Conservation (phyloP, 805 yeast genomes). For the Komagataella mondaviorum region DNA sequence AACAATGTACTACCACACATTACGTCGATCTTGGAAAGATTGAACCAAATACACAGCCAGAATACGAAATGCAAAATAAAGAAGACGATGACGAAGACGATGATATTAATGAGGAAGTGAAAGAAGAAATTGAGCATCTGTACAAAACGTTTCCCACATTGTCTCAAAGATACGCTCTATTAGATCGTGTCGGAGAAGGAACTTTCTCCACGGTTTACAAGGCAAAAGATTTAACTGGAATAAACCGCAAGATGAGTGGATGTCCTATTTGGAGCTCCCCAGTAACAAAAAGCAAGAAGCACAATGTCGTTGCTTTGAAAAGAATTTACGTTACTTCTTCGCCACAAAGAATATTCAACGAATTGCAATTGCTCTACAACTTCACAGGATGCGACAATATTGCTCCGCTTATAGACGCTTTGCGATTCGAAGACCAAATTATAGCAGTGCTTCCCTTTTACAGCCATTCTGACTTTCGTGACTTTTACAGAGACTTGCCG, state of each 20-base stretch:
- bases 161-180: slow-evolving; percentile 20
- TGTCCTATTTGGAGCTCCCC: slow-evolving; percentile 16
- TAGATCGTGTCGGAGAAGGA: slow-evolving; percentile 61
- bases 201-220: slow-evolving; percentile 68
- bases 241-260: slow-evolving; percentile 11
- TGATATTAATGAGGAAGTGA: slow-evolving; percentile 13
- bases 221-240: slow-evolving; percentile 26
- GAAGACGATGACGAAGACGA: slow-evolving; percentile 1
- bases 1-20: not conserved
- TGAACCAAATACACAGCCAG: not conserved
- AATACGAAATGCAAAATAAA: not conserved
- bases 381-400: slow-evolving; percentile 59
- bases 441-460: slow-evolving; percentile 86
- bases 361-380: slow-evolving; percentile 61
- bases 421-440: slow-evolving; percentile 83
- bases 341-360: slow-evolving; percentile 83
- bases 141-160: slow-evolving; percentile 17
- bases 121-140: slow-evolving; percentile 19
- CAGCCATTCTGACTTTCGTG: slow-evolving; percentile 82
- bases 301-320: slow-evolving; percentile 68
- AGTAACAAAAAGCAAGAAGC: slow-evolving; percentile 14
- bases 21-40: not conserved
- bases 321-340: slow-evolving; percentile 92
- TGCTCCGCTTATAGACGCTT: slow-evolving; percentile 82
- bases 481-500: slow-evolving; percentile 70